Percentiles rank a stretch among this genome's conserved stretches.
phyloP scores from a whole-genome alignment of 805 yeast genomes.

The Candida ascalaphidarum region DNA sequence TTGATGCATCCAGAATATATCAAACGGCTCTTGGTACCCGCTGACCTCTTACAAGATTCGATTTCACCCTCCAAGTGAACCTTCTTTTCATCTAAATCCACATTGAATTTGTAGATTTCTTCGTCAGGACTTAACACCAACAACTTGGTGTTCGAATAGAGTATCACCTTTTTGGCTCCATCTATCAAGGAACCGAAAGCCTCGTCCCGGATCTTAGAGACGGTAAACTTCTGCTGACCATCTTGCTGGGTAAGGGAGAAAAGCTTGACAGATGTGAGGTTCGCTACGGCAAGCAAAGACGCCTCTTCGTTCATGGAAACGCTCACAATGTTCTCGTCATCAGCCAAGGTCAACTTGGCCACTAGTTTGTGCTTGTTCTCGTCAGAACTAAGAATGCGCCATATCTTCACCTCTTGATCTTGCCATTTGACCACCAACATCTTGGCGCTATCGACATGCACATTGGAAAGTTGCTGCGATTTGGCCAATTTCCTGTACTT shows the following conservation, averaged over 20 bases:
- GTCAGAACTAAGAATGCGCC: constrained; percentile 54
- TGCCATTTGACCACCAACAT: constrained; percentile 69
- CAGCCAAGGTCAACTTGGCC: constrained; percentile 56
- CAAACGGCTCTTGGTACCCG: constrained; percentile 18
- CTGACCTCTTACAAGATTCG: constrained; percentile 14
- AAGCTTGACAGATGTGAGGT: constrained; percentile 58
- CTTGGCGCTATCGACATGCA: constrained; percentile 36
- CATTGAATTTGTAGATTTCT: constrained; percentile 39
- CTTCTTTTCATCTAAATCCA: constrained; percentile 20
- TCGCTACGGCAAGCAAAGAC: constrained; percentile 60
- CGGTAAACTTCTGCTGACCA: constrained; percentile 31
- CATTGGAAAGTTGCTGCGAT: constrained; percentile 47
- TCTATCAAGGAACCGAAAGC: constrained; percentile 28
- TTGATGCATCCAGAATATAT: constrained; percentile 46
- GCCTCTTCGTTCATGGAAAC: constrained; percentile 63
- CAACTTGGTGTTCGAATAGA: constrained; percentile 38
- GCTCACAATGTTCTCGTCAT: constrained; percentile 71
- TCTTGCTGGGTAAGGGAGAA: constrained; percentile 47
- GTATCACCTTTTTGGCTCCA: constrained; percentile 50
- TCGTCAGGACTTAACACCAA: constrained; percentile 53
- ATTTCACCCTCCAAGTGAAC: constrained; percentile 34
- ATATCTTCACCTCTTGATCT: constrained; percentile 72
- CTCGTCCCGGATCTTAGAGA: constrained; percentile 44
- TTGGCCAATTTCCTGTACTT: constrained; percentile 63
- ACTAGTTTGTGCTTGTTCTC: constrained; percentile 46